Percentiles rank a stretch among this genome's conserved stretches.
phyloP scores from a whole-genome alignment of 768 basidiomycete genomes.

The Favolaschia claudopus region DNA sequence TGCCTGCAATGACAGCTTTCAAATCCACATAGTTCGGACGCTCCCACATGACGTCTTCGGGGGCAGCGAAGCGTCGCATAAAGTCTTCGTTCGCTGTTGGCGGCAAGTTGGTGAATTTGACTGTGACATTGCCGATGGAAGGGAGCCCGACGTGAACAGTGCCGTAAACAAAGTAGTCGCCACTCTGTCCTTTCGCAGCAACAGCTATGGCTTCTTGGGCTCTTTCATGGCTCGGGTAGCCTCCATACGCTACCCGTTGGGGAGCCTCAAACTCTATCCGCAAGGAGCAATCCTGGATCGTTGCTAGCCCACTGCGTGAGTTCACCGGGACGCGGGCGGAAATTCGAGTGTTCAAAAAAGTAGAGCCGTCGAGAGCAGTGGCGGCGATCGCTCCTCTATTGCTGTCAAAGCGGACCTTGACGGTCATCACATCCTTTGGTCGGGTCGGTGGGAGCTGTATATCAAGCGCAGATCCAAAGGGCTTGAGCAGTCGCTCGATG shows the following conservation, averaged over 20 bases:
- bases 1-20: conserved; percentile 43
- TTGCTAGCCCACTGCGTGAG: conserved; percentile 40
- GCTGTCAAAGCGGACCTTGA: conserved; percentile 56
- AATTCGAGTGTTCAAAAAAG: conserved; percentile 47
- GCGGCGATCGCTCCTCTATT: conserved; percentile 62
- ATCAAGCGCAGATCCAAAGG: conserved; percentile 56
- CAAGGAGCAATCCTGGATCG: conserved; percentile 61
- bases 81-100: conserved; percentile 47
- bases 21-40: conserved; percentile 57
- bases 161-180: conserved; percentile 54
- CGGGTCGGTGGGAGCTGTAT: conserved; percentile 38
- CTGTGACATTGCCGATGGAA: conserved; percentile 63
- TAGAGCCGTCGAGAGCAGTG: conserved; percentile 54
- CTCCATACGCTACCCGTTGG: conserved; percentile 62
- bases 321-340: conserved; percentile 55
- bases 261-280: conserved; percentile 70
- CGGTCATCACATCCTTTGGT: conserved; percentile 34
- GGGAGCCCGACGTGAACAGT: conserved; percentile 64
- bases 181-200: conserved; percentile 44
- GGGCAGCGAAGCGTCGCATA: conserved; percentile 53
- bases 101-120: conserved; percentile 66
- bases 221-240: conserved; percentile 57
- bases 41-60: conserved; percentile 59
- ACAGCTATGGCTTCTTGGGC: conserved; percentile 60
- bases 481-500: conserved; percentile 47